Evolutionary conservation across 805 yeast genomes (phyloP).

Genomic region (Brettanomyces naardenensis): DNA sequence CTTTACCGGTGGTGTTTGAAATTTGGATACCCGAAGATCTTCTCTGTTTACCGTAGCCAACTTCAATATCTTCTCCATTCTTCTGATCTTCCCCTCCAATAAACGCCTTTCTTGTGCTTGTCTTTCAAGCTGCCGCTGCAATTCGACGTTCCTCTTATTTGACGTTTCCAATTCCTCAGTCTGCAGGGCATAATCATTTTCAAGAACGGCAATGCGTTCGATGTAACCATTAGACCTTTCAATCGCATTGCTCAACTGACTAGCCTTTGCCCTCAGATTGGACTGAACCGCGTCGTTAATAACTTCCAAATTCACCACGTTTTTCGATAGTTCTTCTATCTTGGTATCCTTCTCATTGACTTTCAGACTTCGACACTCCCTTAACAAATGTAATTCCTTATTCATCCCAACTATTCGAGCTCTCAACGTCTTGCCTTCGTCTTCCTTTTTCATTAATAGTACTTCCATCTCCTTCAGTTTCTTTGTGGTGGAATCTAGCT

Average conservation of each 20-base stretch:
- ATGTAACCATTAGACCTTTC: slow-evolving; percentile 14
- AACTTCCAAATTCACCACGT: slow-evolving; percentile 17
- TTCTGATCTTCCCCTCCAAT: not conserved
- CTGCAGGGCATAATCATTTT: slow-evolving; percentile 11
- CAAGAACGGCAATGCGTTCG: slow-evolving; percentile 19
- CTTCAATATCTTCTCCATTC: slow-evolving; percentile 1
- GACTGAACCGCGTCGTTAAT: slow-evolving; percentile 19
- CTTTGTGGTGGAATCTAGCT: slow-evolving; percentile 8
- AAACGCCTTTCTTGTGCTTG: not conserved
- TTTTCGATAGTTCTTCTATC: slow-evolving; percentile 6
- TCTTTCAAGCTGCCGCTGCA: not conserved
- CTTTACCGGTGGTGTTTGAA: slow-evolving; percentile 18
- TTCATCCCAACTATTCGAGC: slow-evolving; percentile 6
- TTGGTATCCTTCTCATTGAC: slow-evolving; percentile 4
- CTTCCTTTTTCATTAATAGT: not conserved
- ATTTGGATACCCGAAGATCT: slow-evolving; percentile 16
- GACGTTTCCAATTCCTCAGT: not conserved
- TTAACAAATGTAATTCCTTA: slow-evolving; percentile 1
- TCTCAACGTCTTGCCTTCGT: slow-evolving; percentile 6
- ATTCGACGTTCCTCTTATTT: not conserved
- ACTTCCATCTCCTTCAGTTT: slow-evolving; percentile 4
- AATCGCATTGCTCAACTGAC: slow-evolving; percentile 5
- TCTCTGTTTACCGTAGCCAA: slow-evolving; percentile 12
- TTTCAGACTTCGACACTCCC: not conserved
- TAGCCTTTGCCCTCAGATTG: slow-evolving; percentile 11